Base-by-base conservation (phyloP, 2,329 filamentous ascomycete genomes). In the Neonectria sp. region DNA sequence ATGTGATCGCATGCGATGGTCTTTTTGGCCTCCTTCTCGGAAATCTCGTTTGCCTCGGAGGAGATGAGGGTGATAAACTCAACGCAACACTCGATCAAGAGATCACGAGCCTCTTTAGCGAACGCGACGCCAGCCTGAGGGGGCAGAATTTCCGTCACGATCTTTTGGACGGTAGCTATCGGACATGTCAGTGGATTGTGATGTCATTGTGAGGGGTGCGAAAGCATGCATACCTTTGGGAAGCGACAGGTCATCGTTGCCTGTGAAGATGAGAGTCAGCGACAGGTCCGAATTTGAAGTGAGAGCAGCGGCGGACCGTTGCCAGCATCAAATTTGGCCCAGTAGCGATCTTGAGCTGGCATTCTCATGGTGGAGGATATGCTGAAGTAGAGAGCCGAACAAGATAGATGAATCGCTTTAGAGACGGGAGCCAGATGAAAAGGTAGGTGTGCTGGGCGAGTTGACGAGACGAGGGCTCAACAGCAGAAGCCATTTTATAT, bases 1-100 rank as follows among this genome's bases (percentile, higher is more conserved):
- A 99, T 97, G 84, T 99, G 96, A 77, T 99, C 96, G 81, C 94
- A 97, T 13, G 95, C 95, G 75, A 99, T 99, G 4, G 96, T 99
- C 88, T 99, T 99, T 86, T 99, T 99, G 56, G 95, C 94, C 78
- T 99, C 96, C 82, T 97, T 97, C 81, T 99, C 96, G 13, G 95
- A 97, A 71, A 99, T 99, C 77, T 99, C 96, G 82, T 99, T 99
- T 69, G 96, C 96, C 84, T 99, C 95, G 55, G 94, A 97, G n/a
- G 95, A 98, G 75, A 99, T 93, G 77, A 99, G 90, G 21, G 96
- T 98, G 81, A 99, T 98, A 82, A 99, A 99, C 82, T 99, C 96
- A 77, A 99, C 95, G 78, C 96, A 99, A 84, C 96, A 98, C 85
- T 98, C 96, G 77, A 99, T 99, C 59, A 99, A 87, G 3, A 98